These are phyloP conservation scores for Phialophora macrospora DNA, from an alignment of 2,329 filamentous ascomycete species.

Conservation along the genomic window DNA sequence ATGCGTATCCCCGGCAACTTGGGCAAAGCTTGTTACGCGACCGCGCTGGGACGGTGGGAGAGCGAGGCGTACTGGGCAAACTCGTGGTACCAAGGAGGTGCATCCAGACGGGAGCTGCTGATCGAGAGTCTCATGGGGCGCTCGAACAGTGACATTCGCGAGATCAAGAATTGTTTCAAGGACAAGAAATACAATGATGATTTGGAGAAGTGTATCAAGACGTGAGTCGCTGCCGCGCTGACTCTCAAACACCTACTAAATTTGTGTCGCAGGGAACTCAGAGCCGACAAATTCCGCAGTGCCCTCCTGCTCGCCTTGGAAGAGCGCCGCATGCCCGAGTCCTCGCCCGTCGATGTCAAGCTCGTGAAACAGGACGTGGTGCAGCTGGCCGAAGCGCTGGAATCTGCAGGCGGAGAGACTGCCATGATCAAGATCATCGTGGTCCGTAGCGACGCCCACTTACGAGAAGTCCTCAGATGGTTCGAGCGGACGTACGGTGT, in stretches of 20 bases:
- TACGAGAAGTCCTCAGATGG: constrained; percentile 75
- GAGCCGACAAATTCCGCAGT: constrained; percentile 93
- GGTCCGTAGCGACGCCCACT: constrained; percentile 76
- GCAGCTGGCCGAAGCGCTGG: constrained; percentile 70
- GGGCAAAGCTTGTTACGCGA: constrained; percentile 89
- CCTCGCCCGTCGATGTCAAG: constrained; percentile 65
- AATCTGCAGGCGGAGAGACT: constrained; percentile 81
- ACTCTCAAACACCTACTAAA: not conserved
- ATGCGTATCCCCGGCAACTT: constrained; percentile 62
- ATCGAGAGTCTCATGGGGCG: constrained; percentile 93
- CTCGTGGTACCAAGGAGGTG: constrained; percentile 92
- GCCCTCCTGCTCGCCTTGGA: constrained; percentile 84
- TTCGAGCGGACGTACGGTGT: constrained; percentile 75
- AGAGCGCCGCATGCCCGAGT: constrained; percentile 81
- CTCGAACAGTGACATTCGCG: constrained; percentile 80
- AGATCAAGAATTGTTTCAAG: constrained; percentile 85
- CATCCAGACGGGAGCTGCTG: constrained; percentile 80
- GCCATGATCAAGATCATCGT: constrained; percentile 86
- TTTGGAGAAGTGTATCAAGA: constrained; percentile 80
- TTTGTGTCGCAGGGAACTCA: constrained; percentile 68
- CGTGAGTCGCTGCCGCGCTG: not conserved
- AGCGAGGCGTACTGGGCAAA: constrained; percentile 97
- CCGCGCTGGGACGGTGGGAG: constrained; percentile 87
- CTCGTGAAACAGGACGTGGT: constrained; percentile 73
- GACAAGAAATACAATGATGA: constrained; percentile 91